Base-by-base conservation (phyloP, 2,329 filamentous ascomycete genomes). In the Lecanosticta acicola region DNA sequence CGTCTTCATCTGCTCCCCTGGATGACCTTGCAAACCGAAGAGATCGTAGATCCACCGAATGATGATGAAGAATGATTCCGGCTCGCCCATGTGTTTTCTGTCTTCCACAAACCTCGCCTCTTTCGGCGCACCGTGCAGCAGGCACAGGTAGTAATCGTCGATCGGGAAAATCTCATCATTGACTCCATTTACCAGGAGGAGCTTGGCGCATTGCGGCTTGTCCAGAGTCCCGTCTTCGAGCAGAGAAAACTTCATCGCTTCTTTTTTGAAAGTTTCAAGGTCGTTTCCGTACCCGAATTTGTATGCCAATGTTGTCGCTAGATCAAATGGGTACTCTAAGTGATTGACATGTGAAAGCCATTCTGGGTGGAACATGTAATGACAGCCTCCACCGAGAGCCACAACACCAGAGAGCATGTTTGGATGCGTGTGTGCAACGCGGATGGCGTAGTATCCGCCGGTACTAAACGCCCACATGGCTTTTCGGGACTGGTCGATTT, bases 131-230 rank as follows among this genome's bases (percentile, higher is more conserved):
- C 76, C 78, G 58, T 76, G 71, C 32, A 72, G 66, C 38, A 80
- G 55, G 19, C 74, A 74, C 33, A 80, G 60, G 53, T 77, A 76
- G 45, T 77, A 75, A 54, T 81, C 78, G 54, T 81, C 78, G 37
- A 81, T 76, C 0, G 78, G 78, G 61, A 81, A 81, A 39, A 81
- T 79, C 65, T 79, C 77, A 56, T 81, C 78, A 21, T 76, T 70
- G 1, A 72, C 75, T 0, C 78, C 74, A 54, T 81, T 81, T 7
- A 81, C 77, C 4, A 81, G 64, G 32, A 81, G 58, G 43, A 80
- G 57, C 21, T 70, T 65, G 18, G 72, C 64, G 46, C 76, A 79
- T 4, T 65, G 59, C 0, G 67, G 67, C 50, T 66, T 70, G 45
- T 78, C 71, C 26, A 81, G 63, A 18, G 77, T 78, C 3, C 77